A percentile compares a stretch with the other conserved stretches of the same genome.
These are phyloP conservation scores for Vitis hybrid DNA, from an alignment of 177 flowering plant genomes.

Conservation along the genomic window DNA sequence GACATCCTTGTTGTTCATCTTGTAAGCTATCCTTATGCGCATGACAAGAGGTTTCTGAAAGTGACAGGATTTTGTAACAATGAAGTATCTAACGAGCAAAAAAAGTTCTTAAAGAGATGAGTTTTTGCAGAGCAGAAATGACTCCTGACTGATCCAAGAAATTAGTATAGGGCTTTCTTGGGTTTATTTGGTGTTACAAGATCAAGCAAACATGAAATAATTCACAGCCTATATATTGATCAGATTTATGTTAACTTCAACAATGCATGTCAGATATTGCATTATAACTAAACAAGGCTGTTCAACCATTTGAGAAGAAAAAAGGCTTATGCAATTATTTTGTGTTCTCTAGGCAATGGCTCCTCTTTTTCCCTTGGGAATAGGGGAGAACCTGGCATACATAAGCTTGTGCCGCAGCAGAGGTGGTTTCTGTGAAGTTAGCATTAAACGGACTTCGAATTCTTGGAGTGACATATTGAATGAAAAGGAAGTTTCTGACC, in stretches of 20 bases:
- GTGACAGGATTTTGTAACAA: background rate
- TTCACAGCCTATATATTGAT: background rate
- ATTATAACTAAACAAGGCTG: background rate
- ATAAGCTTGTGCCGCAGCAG: too few species aligned
- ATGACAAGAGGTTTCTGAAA: constrained; percentile 89
- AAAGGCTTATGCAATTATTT: background rate
- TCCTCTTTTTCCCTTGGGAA: too few species aligned
- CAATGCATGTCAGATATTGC: background rate
- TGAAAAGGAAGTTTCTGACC: too few species aligned
- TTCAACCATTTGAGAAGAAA: background rate
- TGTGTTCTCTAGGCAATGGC: background rate
- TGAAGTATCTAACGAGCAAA: background rate
- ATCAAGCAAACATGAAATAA: background rate
- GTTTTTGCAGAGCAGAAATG: background rate
- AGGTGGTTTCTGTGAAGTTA: too few species aligned
- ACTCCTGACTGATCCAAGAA: background rate
- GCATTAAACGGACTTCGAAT: too few species aligned
- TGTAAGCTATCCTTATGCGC: constrained; percentile 87
- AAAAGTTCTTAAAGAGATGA: background rate
- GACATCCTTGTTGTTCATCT: constrained; percentile 58
- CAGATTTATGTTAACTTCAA: background rate
- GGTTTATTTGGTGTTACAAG: background rate
- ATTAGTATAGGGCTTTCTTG: background rate
- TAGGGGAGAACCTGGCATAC: too few species aligned
- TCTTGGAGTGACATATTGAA: too few species aligned